phyloP scores from a whole-genome alignment of 2,329 filamentous ascomycete genomes.

The Botrytis pseudocinerea region DNA sequence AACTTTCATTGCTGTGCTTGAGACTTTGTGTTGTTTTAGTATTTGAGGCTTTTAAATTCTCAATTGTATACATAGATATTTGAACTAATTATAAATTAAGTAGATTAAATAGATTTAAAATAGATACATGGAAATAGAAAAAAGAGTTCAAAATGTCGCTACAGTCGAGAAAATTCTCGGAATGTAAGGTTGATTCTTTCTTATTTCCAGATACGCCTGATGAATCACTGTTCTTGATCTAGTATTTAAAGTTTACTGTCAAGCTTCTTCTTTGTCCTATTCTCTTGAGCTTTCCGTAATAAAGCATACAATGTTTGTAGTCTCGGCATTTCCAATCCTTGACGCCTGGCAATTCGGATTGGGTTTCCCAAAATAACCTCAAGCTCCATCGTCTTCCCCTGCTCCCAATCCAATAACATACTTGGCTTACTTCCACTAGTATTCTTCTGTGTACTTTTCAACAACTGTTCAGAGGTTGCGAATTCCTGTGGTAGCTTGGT shows the following conservation, averaged over 20 bases:
- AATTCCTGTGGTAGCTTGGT: constrained; percentile 59
- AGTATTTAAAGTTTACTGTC: constrained; percentile 29
- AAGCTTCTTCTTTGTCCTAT: constrained; percentile 28
- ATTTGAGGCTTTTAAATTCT: too few species aligned
- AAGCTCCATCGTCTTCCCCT: constrained; percentile 54
- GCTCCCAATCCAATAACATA: constrained; percentile 57
- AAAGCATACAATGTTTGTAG: constrained; percentile 57
- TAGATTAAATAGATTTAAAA: too few species aligned
- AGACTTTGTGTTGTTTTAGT: too few species aligned
- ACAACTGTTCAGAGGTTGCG: constrained; percentile 62
- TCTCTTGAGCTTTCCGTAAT: constrained; percentile 53
- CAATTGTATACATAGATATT: too few species aligned
- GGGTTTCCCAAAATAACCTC: constrained; percentile 59
- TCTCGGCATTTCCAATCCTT: constrained; percentile 54
- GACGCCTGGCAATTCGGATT: constrained; percentile 51
- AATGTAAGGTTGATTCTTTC: too few species aligned
- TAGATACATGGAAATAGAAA: too few species aligned
- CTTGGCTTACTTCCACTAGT: constrained; percentile 56
- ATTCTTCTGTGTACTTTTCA: constrained; percentile 64
- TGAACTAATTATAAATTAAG: too few species aligned
- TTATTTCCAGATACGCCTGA: too few species aligned
- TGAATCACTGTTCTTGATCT: not conserved
- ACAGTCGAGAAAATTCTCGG: too few species aligned
- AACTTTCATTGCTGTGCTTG: too few species aligned
- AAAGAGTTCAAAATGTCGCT: too few species aligned